phyloP scores from a whole-genome alignment of 441 rosid genomes.

The Mallotus japonicus region DNA sequence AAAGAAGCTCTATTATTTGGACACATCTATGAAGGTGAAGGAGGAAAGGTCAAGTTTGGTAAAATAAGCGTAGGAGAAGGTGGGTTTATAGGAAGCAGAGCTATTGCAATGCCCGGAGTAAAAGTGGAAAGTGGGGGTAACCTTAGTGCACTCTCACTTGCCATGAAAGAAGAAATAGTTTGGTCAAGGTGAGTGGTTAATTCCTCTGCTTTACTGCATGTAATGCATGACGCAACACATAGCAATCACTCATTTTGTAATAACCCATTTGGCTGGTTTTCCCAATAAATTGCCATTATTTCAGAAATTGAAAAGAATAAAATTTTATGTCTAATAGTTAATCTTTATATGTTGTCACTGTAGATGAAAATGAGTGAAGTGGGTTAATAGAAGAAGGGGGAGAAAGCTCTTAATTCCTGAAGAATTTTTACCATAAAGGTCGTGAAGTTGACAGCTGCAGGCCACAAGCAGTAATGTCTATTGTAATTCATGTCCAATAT shows the following conservation, averaged over 20 bases:
- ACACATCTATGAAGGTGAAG: conserved; percentile 68
- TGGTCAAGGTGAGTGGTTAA: conserved; percentile 21
- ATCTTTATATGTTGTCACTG: too few species aligned
- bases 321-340: too few species aligned
- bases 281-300: not conserved
- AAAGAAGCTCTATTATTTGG: conserved; percentile 61
- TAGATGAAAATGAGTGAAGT: too few species aligned
- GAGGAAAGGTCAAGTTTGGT: conserved; percentile 57
- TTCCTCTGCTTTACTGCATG: not conserved
- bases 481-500: too few species aligned
- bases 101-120: conserved; percentile 63
- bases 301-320: too few species aligned
- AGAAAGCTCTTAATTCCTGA: too few species aligned
- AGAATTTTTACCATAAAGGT: too few species aligned
- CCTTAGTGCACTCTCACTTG: conserved; percentile 49
- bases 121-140: conserved; percentile 53
- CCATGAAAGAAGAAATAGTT: conserved; percentile 59
- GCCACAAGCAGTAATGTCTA: too few species aligned
- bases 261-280: conserved; percentile 3
- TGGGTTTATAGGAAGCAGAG: conserved; percentile 58
- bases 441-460: too few species aligned
- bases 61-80: conserved; percentile 51
- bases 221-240: not conserved
- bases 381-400: too few species aligned
- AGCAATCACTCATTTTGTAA: not conserved